Conservation (phyloP, 2,329 filamentous ascomycete species). For the Diplodia scrobiculata region DNA sequence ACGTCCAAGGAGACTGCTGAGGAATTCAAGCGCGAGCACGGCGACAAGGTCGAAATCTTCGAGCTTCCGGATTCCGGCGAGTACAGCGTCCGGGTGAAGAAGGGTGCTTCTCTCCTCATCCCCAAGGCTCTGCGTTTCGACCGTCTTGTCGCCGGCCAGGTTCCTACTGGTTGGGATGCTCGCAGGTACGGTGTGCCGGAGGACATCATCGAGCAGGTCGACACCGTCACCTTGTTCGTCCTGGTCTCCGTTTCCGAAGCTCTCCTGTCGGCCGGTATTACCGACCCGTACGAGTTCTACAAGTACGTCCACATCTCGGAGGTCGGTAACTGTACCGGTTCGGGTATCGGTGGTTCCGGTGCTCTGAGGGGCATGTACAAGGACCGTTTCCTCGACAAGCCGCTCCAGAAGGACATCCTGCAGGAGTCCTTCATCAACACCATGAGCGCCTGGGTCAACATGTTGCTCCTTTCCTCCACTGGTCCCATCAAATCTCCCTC, state of each 20-base stretch:
- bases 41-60: constrained; percentile 96
- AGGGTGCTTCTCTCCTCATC: constrained; percentile 91
- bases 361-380: constrained; percentile 98
- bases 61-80: constrained; percentile 92
- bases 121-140: constrained; percentile 97
- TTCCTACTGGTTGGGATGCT: constrained; percentile 95
- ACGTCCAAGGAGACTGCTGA: constrained; percentile 94
- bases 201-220: constrained; percentile 96
- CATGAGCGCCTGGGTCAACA: constrained; percentile 99
- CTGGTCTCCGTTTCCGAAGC: constrained; percentile 92
- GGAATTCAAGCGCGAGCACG: constrained; percentile 96
- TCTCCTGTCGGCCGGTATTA: constrained; percentile 89
- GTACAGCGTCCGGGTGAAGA: constrained; percentile 91
- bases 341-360: constrained; percentile 92
- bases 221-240: constrained; percentile 92
- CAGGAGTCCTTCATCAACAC: constrained; percentile 99
- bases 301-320: constrained; percentile 98
- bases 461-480: constrained; percentile 94
- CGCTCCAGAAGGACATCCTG: constrained; percentile 96
- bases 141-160: constrained; percentile 92
- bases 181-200: constrained; percentile 95
- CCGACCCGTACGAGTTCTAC: constrained; percentile 99
- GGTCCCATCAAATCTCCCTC: constrained; percentile 98
- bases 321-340: constrained; percentile 97
- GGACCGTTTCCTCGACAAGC: constrained; percentile 94